Conservation (phyloP, 768 basidiomycete genomes). For the Termitomyces sp. region DNA sequence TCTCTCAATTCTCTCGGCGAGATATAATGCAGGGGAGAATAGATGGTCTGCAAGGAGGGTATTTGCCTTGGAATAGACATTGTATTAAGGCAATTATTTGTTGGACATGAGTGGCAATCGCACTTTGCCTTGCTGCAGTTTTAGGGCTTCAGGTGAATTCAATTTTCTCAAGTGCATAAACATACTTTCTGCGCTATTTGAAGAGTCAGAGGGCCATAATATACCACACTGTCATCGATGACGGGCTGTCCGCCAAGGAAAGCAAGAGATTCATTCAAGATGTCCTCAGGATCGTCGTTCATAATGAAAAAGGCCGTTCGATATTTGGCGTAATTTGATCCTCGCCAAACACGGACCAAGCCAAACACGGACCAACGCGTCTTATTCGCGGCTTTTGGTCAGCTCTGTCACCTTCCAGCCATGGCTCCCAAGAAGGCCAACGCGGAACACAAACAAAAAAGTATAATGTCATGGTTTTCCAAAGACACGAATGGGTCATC, state of each 20-base stretch:
- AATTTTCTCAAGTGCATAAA: background rate
- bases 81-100: slow-evolving; percentile 6
- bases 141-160: background rate
- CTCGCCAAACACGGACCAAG: background rate
- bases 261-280: slow-evolving; percentile 44
- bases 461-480: slow-evolving; percentile 63
- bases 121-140: slow-evolving; percentile 54
- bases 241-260: slow-evolving; percentile 43
- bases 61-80: slow-evolving; percentile 45
- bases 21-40: slow-evolving; percentile 62
- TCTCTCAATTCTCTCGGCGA: slow-evolving; percentile 62
- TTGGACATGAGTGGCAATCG: slow-evolving; percentile 13
- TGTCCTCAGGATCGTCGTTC: slow-evolving; percentile 34
- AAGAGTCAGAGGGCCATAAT: slow-evolving; percentile 48
- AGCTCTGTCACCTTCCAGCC: background rate
- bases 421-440: slow-evolving; percentile 41
- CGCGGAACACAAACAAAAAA: slow-evolving; percentile 57
- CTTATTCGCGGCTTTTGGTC: background rate
- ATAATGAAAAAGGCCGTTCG: background rate
- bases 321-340: background rate
- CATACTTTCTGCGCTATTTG: slow-evolving; percentile 56
- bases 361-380: slow-evolving; percentile 33
- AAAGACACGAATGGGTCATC: slow-evolving; percentile 24
- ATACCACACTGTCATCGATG: slow-evolving; percentile 36
- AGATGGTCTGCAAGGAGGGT: slow-evolving; percentile 69